Base-by-base conservation (phyloP, 257 asterid genomes). In the Nicotiana tomentosiformis region DNA sequence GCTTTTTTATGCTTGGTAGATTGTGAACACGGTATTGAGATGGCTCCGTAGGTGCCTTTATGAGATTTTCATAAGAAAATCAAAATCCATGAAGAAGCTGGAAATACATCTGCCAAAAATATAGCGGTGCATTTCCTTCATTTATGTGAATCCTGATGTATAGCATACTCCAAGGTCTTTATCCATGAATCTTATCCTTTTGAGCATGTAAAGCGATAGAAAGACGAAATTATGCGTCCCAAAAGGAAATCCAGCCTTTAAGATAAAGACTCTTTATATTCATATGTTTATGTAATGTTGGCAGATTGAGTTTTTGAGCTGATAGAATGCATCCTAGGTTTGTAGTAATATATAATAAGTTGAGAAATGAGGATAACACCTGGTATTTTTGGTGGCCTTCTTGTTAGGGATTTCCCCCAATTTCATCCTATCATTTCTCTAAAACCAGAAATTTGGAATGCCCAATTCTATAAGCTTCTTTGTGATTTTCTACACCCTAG, bases 311-410 rank as follows among this genome's bases (percentile, higher is more conserved):
- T 32, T 66, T 23, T 53, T 11, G 18, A 58, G 65, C n/a, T 3
- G n/a, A 39, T 23, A 37, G n/a, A 23, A 10, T 46, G 12, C 23
- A 46, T 20, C 60, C 14, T 72, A 23, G 4, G 26, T 46, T 72
- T 72, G 61, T 14, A 23, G 20, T 46, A 23, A 51, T 29, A 76
- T 76, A 43, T 35, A 51, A 51, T 51, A 51, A 76, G 62, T 51
- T 76, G 64, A 76, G 62, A 39, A 76, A 26, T 76, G 64, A 76
- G 62, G 43, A 76, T 76, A 43, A 49, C 80, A 76, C 43, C n/a
- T 29, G 64, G 64, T 76, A 15, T 7, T 76, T 26, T 14, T 0
- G 16, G 9, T 14, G 80, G 60, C 46, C 26, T 76, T 76, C 56
- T 76, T 51, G 39, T 29, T 26, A 14, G 64, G 80, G 16, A 23